Percentiles rank a stretch among this genome's conserved stretches.
Conservation (phyloP, 2,329 filamentous ascomycete species). For the Trichoderma pleuroti region DNA sequence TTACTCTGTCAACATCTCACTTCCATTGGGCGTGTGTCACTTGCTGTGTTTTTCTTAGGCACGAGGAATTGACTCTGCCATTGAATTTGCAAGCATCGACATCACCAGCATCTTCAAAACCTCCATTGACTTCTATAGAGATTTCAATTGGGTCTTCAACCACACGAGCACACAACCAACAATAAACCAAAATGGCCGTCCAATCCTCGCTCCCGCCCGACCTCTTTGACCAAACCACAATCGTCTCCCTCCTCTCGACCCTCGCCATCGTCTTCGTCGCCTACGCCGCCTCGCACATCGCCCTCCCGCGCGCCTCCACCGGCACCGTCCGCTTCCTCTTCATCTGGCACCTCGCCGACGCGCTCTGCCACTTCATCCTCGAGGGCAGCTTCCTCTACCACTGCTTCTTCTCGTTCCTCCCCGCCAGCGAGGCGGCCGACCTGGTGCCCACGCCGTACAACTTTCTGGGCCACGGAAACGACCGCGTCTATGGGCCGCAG, state of each 20-base stretch:
- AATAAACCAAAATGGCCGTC: slow-evolving; percentile 5
- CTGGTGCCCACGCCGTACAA: slow-evolving; percentile 50
- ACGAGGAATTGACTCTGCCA: neutral
- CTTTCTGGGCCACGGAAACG: slow-evolving; percentile 47
- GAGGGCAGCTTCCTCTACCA: slow-evolving; percentile 92
- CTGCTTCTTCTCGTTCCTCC: slow-evolving; percentile 70
- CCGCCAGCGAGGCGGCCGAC: slow-evolving; percentile 26
- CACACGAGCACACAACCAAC: neutral
- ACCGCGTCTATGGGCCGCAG: slow-evolving; percentile 54
- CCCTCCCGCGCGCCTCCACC: slow-evolving; percentile 46
- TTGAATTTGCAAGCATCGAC: neutral
- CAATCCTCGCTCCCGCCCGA: slow-evolving; percentile 46
- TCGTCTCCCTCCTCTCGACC: slow-evolving; percentile 55
- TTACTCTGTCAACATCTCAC: neutral
- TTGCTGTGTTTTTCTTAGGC: neutral
- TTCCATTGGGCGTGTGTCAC: neutral
- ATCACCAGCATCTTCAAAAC: neutral
- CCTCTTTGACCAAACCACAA: slow-evolving; percentile 57
- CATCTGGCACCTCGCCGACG: slow-evolving; percentile 93
- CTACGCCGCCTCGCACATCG: slow-evolving; percentile 45
- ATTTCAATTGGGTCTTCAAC: neutral
- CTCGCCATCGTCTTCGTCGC: slow-evolving; percentile 49
- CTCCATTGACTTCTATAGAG: neutral
- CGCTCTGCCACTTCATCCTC: slow-evolving; percentile 84
- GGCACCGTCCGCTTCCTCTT: slow-evolving; percentile 71